phyloP scores from a whole-genome alignment of 768 basidiomycete species.

The Mycena latifolia region DNA sequence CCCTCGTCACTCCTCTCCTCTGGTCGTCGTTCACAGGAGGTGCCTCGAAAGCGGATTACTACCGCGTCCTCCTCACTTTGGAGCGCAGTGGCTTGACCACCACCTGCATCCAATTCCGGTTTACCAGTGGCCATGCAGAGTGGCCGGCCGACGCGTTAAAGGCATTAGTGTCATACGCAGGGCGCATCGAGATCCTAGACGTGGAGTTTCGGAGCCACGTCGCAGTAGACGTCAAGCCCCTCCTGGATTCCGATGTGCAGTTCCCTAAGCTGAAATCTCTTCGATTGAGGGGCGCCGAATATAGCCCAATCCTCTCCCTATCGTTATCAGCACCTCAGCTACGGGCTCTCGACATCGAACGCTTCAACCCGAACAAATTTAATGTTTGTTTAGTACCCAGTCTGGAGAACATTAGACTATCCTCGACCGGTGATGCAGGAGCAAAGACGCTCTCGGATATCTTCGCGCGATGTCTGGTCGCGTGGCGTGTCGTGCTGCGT shows the following conservation, averaged over 20 bases:
- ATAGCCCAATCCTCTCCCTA: background rate
- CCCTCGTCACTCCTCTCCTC: slow-evolving; percentile 3
- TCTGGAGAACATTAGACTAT: background rate
- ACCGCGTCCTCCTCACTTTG: background rate
- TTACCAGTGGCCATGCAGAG: no score
- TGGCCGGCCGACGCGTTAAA: background rate
- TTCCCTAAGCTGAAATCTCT: background rate
- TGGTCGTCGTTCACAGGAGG: slow-evolving; percentile 4
- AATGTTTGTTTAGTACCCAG: background rate
- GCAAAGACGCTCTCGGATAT: background rate
- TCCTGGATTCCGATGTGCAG: background rate
- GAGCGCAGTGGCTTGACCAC: background rate
- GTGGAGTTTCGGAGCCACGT: background rate
- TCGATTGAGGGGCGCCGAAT: background rate
- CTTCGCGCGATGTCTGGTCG: slow-evolving; percentile 4
- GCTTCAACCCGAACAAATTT: background rate
- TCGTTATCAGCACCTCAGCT: background rate
- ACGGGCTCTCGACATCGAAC: background rate
- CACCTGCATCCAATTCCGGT: background rate
- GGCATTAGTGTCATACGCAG: background rate
- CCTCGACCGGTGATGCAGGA: no score
- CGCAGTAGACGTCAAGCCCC: no score
- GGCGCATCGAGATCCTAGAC: slow-evolving; percentile 3
- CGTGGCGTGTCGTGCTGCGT: slow-evolving; percentile 2
- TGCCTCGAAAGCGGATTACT: background rate